These are phyloP conservation scores for Calocera viscosa DNA, from an alignment of 768 basidiomycete species.

Conservation along the genomic window DNA sequence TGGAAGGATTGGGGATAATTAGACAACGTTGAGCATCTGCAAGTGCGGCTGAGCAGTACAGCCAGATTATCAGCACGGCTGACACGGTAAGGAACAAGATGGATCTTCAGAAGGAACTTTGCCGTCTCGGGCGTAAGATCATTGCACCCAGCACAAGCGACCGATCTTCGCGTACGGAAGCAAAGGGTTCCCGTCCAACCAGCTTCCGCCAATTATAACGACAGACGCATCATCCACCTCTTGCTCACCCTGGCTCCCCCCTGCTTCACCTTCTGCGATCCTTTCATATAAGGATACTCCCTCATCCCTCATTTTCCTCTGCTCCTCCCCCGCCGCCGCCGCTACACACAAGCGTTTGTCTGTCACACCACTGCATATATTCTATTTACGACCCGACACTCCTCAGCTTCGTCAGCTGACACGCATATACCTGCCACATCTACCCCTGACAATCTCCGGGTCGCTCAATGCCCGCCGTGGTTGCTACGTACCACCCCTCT, in stretches of 20 bases:
- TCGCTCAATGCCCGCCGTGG: conserved; percentile 2
- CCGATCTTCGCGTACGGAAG: neutral
- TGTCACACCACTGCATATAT: neutral
- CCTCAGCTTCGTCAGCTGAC: conserved; percentile 2
- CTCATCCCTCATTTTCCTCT: neutral
- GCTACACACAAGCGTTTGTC: neutral
- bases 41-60: neutral
- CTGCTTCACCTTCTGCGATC: neutral
- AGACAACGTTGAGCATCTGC: too few relatives aligned
- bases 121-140: neutral
- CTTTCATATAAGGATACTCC: conserved; percentile 9
- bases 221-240: neutral
- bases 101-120: neutral
- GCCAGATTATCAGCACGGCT: neutral
- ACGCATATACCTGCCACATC: neutral
- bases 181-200: neutral
- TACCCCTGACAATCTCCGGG: neutral
- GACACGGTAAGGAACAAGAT: neutral
- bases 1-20: neutral
- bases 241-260: neutral
- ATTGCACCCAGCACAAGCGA: neutral
- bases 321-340: neutral
- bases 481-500: conserved; percentile 1
- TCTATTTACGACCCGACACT: neutral
- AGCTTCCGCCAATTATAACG: conserved; percentile 9